Base-by-base conservation (phyloP, 2,329 filamentous ascomycete species). In the Colletotrichum costaricense region DNA sequence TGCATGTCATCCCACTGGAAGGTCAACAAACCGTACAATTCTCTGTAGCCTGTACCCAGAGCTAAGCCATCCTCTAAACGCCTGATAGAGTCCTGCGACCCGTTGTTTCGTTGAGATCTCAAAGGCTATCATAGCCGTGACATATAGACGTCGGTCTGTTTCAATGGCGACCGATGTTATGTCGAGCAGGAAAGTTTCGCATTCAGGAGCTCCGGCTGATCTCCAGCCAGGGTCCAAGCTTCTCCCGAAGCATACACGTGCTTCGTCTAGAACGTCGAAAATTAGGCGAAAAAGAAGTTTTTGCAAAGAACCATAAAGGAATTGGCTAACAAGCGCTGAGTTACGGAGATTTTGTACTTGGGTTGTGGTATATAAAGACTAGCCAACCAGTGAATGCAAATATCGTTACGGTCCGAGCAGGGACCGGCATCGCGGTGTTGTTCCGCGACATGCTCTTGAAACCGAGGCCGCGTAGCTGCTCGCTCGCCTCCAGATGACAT, bases 361-460 rank as follows among this genome's bases (percentile, higher is more conserved):
- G 7, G 6, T 42, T 42, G 14, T 11, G 19, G 19, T 9, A n/a
- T 49, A 22, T 22, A 49, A 49, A n/a, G 19, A 49, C 19, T n/a
- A n/a, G 42, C 8, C 42, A n/a, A n/a, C 16, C 19, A 8, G 42
- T n/a, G 42, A 19, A n/a, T 46, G 42, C 19, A n/a, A n/a, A 22
- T 6, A 49, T 49, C 19, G 24, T 33, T 56, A 14, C 3, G 46
- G 56, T 14, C 26, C 22, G 16, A 26, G 69, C 54, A 70, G 35
- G 67, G 60, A 65, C 60, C 24, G 59, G 63, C 66, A 49, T 55
- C 59, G 66, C 35, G 54, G 54, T 56, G 33, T 14, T 70, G 66
- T 59, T 58, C 59, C 70, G 59, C 28, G 54, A 55, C 38, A n/a
- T 35, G 68, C 63, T 52, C 46, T 59, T 72, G 57, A 74, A 74